A percentile compares a stretch with the other conserved stretches of the same genome.
phyloP scores from a whole-genome alignment of 768 basidiomycete species.

The Tubosaeta brunneosetosa region DNA sequence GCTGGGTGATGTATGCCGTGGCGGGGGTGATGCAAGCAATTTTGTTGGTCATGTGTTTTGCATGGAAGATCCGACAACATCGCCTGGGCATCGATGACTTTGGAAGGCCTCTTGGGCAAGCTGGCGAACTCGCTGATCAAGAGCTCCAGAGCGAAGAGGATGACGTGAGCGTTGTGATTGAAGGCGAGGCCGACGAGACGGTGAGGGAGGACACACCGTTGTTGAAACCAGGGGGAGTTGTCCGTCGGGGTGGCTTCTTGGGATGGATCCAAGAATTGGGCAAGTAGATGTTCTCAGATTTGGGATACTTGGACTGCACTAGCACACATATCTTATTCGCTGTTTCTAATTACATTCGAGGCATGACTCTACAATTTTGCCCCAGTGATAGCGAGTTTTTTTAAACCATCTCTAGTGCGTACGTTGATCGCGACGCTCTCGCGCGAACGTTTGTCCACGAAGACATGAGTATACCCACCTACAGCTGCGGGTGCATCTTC shows the following conservation, averaged over 20 bases:
- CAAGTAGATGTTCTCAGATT: conserved; percentile 4
- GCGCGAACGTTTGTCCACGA: conserved; percentile 58
- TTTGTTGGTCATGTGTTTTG: conserved; percentile 79
- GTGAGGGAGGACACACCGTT: conserved; percentile 19
- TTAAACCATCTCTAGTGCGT: conserved; percentile 43
- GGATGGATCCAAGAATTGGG: conserved; percentile 22
- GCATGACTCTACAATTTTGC: conserved; percentile 20
- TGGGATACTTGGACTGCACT: neutral
- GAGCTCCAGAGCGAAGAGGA: conserved; percentile 5
- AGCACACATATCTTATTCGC: neutral
- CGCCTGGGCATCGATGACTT: conserved; percentile 84
- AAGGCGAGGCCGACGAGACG: conserved; percentile 9
- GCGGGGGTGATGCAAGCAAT: conserved; percentile 80
- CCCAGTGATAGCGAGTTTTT: conserved; percentile 4
- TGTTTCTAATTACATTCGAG: neutral
- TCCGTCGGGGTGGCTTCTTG: conserved; percentile 18
- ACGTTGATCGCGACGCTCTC: conserved; percentile 49
- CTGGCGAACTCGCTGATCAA: neutral
- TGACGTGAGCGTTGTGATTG: conserved; percentile 17
- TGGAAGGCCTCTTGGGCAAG: conserved; percentile 48
- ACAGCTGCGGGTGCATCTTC: conserved; percentile 36
- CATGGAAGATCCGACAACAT: conserved; percentile 78
- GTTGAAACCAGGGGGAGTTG: conserved; percentile 19
- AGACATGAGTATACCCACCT: conserved; percentile 77
- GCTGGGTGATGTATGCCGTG: conserved; percentile 78